phyloP scores from a whole-genome alignment of 345 rosid genomes.

The Gossypium ekmanianum region DNA sequence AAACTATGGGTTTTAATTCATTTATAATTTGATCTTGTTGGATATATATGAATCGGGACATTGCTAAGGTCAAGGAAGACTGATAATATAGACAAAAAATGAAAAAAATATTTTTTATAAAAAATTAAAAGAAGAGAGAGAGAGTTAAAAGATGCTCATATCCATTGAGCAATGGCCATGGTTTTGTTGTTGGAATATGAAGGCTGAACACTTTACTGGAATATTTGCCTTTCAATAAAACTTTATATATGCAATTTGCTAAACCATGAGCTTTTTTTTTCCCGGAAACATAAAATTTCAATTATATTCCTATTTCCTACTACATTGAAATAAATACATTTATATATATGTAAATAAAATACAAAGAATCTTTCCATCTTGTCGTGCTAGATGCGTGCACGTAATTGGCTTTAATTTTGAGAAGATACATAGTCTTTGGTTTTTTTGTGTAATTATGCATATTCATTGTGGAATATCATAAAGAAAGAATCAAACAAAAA shows the following conservation, averaged over 20 bases:
- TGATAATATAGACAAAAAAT: slow-evolving; percentile 33
- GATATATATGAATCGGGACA: slow-evolving; percentile 38
- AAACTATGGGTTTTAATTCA: slow-evolving; percentile 15
- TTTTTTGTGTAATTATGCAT: too few relatives aligned
- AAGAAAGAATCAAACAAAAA: too few relatives aligned
- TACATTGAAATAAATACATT: not conserved
- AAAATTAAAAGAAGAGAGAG: not conserved
- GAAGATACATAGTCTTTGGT: not conserved
- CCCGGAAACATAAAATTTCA: not conserved
- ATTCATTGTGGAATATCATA: too few relatives aligned
- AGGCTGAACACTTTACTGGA: slow-evolving; percentile 14
- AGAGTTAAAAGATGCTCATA: slow-evolving; percentile 30
- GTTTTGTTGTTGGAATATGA: slow-evolving; percentile 22
- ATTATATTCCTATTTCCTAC: not conserved
- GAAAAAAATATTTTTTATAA: too few relatives aligned
- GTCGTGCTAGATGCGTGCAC: not conserved
- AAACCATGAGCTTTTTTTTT: not conserved
- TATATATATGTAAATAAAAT: not conserved
- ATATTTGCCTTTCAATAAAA: slow-evolving; percentile 28
- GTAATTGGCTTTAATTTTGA: not conserved
- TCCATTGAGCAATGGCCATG: not conserved
- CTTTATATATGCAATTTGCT: slow-evolving; percentile 10
- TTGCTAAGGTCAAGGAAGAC: slow-evolving; percentile 42
- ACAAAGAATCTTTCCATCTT: slow-evolving; percentile 18
- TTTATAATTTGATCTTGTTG: slow-evolving; percentile 29